These are phyloP conservation scores for Pleodorina starrii DNA, from an alignment of 139 green algal genomes.

Conservation along the genomic window DNA sequence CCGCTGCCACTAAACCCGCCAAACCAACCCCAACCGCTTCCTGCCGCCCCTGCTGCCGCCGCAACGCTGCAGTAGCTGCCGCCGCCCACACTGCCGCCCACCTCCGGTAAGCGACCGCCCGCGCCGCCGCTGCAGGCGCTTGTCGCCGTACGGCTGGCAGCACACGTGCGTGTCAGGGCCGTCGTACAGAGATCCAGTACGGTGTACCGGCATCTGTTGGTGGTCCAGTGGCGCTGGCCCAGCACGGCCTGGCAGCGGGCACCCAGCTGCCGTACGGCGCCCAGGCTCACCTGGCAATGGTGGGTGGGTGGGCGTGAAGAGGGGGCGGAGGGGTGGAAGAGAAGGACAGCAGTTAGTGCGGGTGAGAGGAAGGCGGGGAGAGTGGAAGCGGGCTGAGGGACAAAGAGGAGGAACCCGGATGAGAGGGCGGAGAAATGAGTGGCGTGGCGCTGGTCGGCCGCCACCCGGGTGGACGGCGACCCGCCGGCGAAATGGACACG, in stretches of 20 bases:
- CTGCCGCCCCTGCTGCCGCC: no score
- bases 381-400: no score
- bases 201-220: constrained; percentile 40
- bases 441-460: no score
- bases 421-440: no score
- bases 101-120: background rate
- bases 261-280: constrained; percentile 1
- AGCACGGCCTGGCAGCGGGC: constrained; percentile 20
- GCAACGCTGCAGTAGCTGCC: background rate
- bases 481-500: no score
- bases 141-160: background rate
- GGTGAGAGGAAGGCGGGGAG: no score
- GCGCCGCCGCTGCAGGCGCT: background rate
- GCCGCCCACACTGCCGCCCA: constrained; percentile 1
- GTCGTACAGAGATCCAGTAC: constrained; percentile 29
- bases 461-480: no score
- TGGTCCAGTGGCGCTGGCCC: constrained; percentile 34
- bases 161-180: background rate
- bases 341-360: no score
- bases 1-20: background rate
- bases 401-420: no score
- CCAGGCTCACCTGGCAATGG: constrained; percentile 23
- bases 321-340: no score
- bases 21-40: no score
- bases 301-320: no score